phyloP scores from a whole-genome alignment of 306 rosid species.

The Urtica urens region DNA sequence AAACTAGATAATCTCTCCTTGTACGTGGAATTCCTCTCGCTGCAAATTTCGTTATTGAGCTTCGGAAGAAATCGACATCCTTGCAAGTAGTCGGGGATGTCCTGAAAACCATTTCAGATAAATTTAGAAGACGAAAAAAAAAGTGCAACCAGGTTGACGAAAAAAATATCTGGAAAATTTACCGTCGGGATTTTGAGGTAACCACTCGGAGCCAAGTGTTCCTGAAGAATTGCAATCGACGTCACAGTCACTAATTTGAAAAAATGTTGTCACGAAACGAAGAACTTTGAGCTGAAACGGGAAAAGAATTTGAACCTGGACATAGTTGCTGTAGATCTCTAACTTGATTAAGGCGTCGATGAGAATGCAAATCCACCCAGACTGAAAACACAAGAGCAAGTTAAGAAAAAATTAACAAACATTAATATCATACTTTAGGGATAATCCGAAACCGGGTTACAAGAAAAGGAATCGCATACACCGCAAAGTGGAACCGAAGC shows the following conservation, averaged over 20 bases:
- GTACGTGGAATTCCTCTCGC: constrained; percentile 43
- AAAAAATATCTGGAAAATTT: constrained; percentile 21
- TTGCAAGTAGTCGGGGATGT: constrained; percentile 33
- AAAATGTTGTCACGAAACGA: no score
- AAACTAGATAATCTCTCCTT: constrained; percentile 64
- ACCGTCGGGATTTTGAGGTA: constrained; percentile 74
- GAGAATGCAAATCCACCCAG: constrained; percentile 42
- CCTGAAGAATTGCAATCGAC: constrained; percentile 32
- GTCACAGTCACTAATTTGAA: not conserved
- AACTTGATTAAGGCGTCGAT: constrained; percentile 33
- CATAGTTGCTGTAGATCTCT: constrained; percentile 44
- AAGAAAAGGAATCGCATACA: constrained; percentile 34
- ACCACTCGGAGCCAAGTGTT: constrained; percentile 69
- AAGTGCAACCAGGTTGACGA: not conserved
- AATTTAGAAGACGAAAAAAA: no score
- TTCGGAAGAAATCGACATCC: constrained; percentile 70
- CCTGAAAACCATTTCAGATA: no score
- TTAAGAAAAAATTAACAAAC: constrained; percentile 11
- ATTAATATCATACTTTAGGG: not conserved
- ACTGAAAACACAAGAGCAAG: constrained; percentile 28
- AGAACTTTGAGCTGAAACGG: not conserved
- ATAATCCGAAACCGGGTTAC: no score
- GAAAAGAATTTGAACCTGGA: constrained; percentile 44
- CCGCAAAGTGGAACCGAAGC: constrained; percentile 60
- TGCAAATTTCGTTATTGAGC: constrained; percentile 58